Evolutionary conservation across 192 early-diverging fungal genomes (phyloP), one percentile per base, ranked within the genome.

Genomic region (Coemansia guatemalensis): DNA sequence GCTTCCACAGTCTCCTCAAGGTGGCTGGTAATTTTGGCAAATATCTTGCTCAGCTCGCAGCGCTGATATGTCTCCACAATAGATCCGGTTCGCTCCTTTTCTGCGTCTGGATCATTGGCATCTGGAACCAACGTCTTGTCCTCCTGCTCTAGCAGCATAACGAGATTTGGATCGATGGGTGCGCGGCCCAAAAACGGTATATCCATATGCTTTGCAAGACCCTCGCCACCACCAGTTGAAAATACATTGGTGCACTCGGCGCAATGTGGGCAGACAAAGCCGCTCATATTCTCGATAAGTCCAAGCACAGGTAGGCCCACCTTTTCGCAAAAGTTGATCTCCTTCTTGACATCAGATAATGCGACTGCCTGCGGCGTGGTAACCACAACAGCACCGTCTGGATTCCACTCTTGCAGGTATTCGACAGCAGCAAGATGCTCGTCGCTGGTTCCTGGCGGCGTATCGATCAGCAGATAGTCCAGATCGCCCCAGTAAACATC

Each of bases 401-500:
- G 89, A 25, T 86, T 81, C 58, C 84, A 82, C 35, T 89, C 91
- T 62, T 94, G 93, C 26, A 98, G 71, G 48, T 94, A 96, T 71
- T 95, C 91, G 23, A 95, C 88, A 17, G 93, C 88, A 5, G 94
- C 90, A 63, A 99, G 83, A 68, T 99, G 96, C 75, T 99, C 97
- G 82, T 99, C 97, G 30, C 92, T 94, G 0, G 97, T 99, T 8
- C 96, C 94, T 24, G 97, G 97, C 52, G 97, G 97, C 25, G 97
- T 99, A 81, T 99, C 96, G 52, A 98, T 90, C 27, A 98, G 79
- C 23, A 99, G 78, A 60, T 93, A 99, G 67, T 99, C 96, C 29
- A 97, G 82, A 18, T 92, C 88, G 27, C 97, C 96, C 95, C 96
- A 99, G 78, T 89, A 93, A 0, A 98, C 96, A 65, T 99, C 95